A percentile compares a stretch with the other conserved stretches of the same genome.
Evolutionary conservation across 140 eudicot species (phyloP).

Genomic region (Stevia rebaudiana): DNA sequence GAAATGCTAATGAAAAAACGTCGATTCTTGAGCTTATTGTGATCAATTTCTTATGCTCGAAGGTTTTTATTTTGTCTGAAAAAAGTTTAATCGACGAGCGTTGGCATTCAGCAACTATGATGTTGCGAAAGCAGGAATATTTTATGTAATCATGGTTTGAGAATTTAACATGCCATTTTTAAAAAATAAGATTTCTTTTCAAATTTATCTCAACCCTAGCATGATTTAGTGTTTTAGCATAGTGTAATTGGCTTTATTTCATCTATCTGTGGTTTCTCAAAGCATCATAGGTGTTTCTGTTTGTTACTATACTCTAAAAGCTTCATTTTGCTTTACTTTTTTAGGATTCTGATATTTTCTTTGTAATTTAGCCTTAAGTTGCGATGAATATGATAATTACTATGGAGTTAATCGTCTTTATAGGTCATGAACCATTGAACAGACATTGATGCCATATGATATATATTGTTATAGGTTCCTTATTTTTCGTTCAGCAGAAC

Average conservation of each 20-base stretch:
- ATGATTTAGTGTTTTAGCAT: slow-evolving; percentile 5
- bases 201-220: slow-evolving; percentile 5
- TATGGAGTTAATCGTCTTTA: not conserved
- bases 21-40: not conserved
- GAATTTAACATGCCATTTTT: not conserved
- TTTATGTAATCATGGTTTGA: not conserved
- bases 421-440: not conserved
- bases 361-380: not conserved
- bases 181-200: not conserved
- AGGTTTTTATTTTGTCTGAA: slow-evolving; percentile 14
- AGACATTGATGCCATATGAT: not conserved
- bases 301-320: not conserved
- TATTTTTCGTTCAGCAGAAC: not conserved
- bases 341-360: not conserved
- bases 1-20: slow-evolving; percentile 6
- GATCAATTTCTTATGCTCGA: slow-evolving; percentile 9
- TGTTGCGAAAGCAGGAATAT: not conserved
- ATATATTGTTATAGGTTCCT: not conserved
- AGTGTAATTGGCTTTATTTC: not conserved
- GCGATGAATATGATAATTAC: not conserved
- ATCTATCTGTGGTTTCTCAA: not conserved
- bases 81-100: not conserved
- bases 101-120: not conserved
- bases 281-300: slow-evolving; percentile 11
- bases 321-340: not conserved